These are phyloP conservation scores for Rusavskia elegans DNA, from an alignment of 495 filamentous ascomycete species.

Conservation along the genomic window DNA sequence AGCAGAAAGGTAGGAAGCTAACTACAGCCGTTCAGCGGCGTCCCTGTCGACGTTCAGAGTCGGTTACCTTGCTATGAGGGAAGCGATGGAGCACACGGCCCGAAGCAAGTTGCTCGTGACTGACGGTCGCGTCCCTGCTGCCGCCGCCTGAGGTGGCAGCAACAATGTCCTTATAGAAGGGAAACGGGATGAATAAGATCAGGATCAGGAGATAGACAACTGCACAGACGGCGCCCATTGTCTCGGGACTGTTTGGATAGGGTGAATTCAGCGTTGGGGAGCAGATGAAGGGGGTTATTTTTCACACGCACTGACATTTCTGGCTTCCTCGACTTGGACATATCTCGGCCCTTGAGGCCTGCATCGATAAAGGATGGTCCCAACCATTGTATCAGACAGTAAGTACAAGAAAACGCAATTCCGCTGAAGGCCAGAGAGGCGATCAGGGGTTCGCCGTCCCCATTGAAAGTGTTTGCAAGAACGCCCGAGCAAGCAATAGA, in stretches of 20 bases:
- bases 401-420: slow-evolving; percentile 64
- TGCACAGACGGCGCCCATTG: slow-evolving; percentile 93
- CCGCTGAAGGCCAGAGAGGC: slow-evolving; percentile 77
- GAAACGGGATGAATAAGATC: slow-evolving; percentile 87
- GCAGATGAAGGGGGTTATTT: not conserved
- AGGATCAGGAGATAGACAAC: slow-evolving; percentile 77
- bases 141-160: slow-evolving; percentile 89
- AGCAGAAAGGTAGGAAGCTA: slow-evolving; percentile 89
- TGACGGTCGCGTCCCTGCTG: slow-evolving; percentile 68
- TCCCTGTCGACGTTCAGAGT: not conserved
- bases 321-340: slow-evolving; percentile 60
- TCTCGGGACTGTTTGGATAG: slow-evolving; percentile 53
- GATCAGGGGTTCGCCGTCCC: slow-evolving; percentile 77
- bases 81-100: slow-evolving; percentile 79
- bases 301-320: slow-evolving; percentile 46
- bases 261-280: not conserved
- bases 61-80: slow-evolving; percentile 72
- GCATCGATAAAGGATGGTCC: slow-evolving; percentile 76
- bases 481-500: slow-evolving; percentile 54
- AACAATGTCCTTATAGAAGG: slow-evolving; percentile 96
- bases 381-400: slow-evolving; percentile 85
- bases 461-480: slow-evolving; percentile 64
- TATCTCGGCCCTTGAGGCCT: slow-evolving; percentile 80
- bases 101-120: slow-evolving; percentile 47
- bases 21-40: slow-evolving; percentile 28